These are phyloP conservation scores for Coemansia aciculifera DNA, from an alignment of 192 early-diverging fungal genomes.

Conservation along the genomic window DNA sequence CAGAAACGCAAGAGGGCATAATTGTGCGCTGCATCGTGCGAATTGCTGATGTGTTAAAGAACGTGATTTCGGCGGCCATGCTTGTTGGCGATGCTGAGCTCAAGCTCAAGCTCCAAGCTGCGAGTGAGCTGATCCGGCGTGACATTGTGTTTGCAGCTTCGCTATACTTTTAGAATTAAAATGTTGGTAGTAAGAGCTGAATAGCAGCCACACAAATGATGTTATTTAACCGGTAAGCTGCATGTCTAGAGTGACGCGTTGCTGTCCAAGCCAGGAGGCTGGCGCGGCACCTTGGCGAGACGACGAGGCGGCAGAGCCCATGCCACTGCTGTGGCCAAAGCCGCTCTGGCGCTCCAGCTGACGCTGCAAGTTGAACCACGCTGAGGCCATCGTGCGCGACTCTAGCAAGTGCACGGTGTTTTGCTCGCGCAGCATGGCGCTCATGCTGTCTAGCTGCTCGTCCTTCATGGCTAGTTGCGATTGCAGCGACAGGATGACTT, in stretches of 20 bases:
- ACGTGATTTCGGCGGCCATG: constrained; percentile 79
- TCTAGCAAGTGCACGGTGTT: constrained; percentile 62
- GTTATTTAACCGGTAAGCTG: constrained; percentile 46
- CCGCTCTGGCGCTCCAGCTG: constrained; percentile 56
- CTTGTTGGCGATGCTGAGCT: constrained; percentile 88
- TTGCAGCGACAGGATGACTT: constrained; percentile 62
- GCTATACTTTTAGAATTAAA: constrained; percentile 61
- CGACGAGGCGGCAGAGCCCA: constrained; percentile 31
- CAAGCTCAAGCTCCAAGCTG: constrained; percentile 90
- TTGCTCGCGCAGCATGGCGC: constrained; percentile 66
- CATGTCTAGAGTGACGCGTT: constrained; percentile 64
- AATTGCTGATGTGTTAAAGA: constrained; percentile 89
- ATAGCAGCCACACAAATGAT: neutral
- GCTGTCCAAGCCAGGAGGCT: constrained; percentile 71
- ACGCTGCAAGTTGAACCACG: constrained; percentile 66
- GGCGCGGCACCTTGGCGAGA: constrained; percentile 48
- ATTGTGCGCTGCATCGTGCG: constrained; percentile 94
- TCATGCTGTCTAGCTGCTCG: constrained; percentile 66
- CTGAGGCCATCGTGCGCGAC: constrained; percentile 77
- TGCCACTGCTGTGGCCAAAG: constrained; percentile 43
- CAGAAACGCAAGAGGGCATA: constrained; percentile 92
- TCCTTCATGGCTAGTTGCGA: constrained; percentile 35
- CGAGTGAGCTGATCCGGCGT: constrained; percentile 80
- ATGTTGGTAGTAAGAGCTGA: neutral
- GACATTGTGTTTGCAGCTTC: constrained; percentile 97